Evolutionary conservation across 352 stramenopile species (phyloP).

Genomic region (Globisporangium spinosum): DNA sequence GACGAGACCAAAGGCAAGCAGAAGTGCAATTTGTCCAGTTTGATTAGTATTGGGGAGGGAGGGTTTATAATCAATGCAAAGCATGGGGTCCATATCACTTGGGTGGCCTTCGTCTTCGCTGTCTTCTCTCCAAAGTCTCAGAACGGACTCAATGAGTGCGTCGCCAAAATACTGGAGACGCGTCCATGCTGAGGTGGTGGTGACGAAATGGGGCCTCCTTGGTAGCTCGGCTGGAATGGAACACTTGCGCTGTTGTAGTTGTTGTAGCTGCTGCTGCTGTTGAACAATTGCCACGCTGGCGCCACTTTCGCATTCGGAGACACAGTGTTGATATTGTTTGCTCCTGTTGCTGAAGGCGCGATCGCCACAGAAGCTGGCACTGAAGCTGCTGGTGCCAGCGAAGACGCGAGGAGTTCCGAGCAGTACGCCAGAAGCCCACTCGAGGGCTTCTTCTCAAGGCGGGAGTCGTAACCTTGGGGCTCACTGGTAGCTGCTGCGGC

Average conservation of each 20-base stretch:
- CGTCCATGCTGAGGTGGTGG: background rate
- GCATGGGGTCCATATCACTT: background rate
- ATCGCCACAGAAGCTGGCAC: background rate
- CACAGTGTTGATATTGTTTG: slow-evolving; percentile 1
- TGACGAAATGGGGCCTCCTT: background rate
- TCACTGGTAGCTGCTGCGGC: background rate
- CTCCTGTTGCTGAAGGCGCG: background rate
- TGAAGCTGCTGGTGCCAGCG: slow-evolving; percentile 14
- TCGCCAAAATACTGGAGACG: background rate
- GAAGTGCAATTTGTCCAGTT: background rate
- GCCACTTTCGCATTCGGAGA: slow-evolving; percentile 30
- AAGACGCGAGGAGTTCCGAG: slow-evolving; percentile 34
- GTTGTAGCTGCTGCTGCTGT: background rate
- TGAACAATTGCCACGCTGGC: slow-evolving; percentile 29
- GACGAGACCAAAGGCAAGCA: no score
- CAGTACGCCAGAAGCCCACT: slow-evolving; percentile 38
- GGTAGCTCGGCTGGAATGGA: background rate
- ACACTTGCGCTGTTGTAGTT: background rate
- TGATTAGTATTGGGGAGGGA: background rate
- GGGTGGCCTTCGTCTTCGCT: no score
- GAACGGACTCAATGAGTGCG: background rate
- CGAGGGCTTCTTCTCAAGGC: slow-evolving; percentile 25
- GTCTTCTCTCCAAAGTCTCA: background rate
- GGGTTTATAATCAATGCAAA: background rate
- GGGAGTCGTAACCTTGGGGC: background rate